phyloP scores from a whole-genome alignment of 2,329 filamentous ascomycete species.

The Diaporthe sp. region DNA sequence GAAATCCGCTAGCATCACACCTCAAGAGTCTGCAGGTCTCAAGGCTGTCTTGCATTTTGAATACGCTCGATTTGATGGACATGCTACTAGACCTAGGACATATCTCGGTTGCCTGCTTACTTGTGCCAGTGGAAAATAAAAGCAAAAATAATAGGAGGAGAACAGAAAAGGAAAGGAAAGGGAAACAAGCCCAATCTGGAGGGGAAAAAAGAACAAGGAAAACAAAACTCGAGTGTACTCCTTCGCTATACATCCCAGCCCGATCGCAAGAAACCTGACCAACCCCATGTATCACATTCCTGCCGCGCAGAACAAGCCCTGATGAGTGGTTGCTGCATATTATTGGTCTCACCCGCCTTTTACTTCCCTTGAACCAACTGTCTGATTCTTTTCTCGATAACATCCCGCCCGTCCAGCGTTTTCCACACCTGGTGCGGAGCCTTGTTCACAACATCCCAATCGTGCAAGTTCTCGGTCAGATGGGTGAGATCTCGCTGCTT shows the following conservation, averaged over 20 bases:
- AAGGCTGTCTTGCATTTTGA: constrained; percentile 9
- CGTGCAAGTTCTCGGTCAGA: constrained; percentile 82
- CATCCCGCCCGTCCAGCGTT: constrained; percentile 76
- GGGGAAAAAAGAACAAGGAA: neutral
- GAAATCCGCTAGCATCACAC: neutral
- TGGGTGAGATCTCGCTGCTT: constrained; percentile 88
- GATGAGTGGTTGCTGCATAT: constrained; percentile 15
- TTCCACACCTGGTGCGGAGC: constrained; percentile 91
- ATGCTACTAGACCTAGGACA: neutral
- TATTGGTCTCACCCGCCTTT: constrained; percentile 40
- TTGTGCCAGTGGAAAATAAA: neutral
- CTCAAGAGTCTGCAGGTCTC: constrained; percentile 24
- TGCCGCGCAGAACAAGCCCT: constrained; percentile 7
- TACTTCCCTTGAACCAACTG: constrained; percentile 68
- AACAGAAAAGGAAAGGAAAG: neutral
- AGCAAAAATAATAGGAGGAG: neutral
- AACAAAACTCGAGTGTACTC: neutral
- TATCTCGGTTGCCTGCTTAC: neutral
- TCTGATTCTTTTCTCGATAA: constrained; percentile 84
- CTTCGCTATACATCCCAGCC: constrained; percentile 16
- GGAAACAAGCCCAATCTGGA: neutral
- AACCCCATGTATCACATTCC: constrained; percentile 3
- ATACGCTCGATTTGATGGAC: neutral
- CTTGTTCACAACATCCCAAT: constrained; percentile 89
- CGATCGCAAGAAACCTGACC: neutral